These are phyloP conservation scores for Plenodomus tracheiphilus DNA, from an alignment of 2,329 filamentous ascomycete species.

Conservation along the genomic window DNA sequence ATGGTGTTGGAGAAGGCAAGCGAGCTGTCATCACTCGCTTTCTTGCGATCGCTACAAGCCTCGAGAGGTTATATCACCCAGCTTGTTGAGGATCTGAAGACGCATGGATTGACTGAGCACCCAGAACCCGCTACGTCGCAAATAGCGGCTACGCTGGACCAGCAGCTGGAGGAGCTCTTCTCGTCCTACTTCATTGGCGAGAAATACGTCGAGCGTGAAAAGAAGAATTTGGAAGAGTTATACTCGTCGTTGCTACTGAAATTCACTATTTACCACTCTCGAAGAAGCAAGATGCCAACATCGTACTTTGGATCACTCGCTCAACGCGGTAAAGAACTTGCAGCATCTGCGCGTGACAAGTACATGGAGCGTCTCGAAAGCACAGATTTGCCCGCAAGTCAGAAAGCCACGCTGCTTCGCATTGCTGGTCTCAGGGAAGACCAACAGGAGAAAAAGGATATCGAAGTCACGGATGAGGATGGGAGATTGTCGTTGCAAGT, in stretches of 20 bases:
- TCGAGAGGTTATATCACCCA: slow-evolving; percentile 86
- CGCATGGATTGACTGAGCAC: slow-evolving; percentile 92
- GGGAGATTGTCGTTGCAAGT: slow-evolving; percentile 80
- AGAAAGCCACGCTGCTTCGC: slow-evolving; percentile 86
- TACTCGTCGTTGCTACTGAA: slow-evolving; percentile 95
- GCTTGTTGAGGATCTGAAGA: slow-evolving; percentile 89
- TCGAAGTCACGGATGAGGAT: slow-evolving; percentile 89
- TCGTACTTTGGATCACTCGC: slow-evolving; percentile 92
- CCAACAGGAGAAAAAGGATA: slow-evolving; percentile 77
- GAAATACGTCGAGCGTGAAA: slow-evolving; percentile 68
- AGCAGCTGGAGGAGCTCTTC: slow-evolving; percentile 68
- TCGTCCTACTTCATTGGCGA: slow-evolving; percentile 68
- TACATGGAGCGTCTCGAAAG: slow-evolving; percentile 89
- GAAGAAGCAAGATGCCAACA: slow-evolving; percentile 83
- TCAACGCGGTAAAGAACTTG: slow-evolving; percentile 84
- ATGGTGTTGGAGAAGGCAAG: slow-evolving; percentile 95
- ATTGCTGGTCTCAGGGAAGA: slow-evolving; percentile 82
- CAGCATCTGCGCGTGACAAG: slow-evolving; percentile 85
- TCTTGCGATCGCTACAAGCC: slow-evolving; percentile 86
- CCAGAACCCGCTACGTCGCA: slow-evolving; percentile 88
- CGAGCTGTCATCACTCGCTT: slow-evolving; percentile 87
- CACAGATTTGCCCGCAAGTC: slow-evolving; percentile 82
- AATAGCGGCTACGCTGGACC: slow-evolving; percentile 71
- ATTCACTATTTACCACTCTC: slow-evolving; percentile 91
- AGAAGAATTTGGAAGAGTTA: slow-evolving; percentile 72